Base-by-base conservation (phyloP, 371 early-diverging fungal genomes). In the Saksenaea oblongispora region DNA sequence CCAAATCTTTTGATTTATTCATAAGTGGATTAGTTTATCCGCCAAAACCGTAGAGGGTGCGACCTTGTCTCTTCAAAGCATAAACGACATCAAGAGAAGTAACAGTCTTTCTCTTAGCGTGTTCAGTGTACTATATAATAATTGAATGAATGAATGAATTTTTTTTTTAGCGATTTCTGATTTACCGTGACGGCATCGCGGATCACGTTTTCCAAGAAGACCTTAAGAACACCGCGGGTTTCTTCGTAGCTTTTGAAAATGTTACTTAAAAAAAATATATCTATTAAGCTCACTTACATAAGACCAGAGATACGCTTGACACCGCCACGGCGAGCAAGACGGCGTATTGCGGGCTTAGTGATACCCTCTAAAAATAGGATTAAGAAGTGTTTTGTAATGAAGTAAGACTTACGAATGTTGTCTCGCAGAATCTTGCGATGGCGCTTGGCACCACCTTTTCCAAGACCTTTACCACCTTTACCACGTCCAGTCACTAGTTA, bases 251-350 rank as follows among this genome's bases (percentile, higher is more conserved):
- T 47, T 22, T 47, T 22, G 22, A 44, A 17, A 0, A 1, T 7
- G 1, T n/a, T n/a, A n/a, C n/a, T n/a, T n/a, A n/a, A 44, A 1
- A 18, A 36, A 36, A 13, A 36, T 13, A 8, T 36, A 36, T 44
- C n/a, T 44, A 44, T 14, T 10, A 44, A 2, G 44, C 14, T 17
- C 17, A 47, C 51, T 8, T 47, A 47, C 51, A 98, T 98, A 64
- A 97, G 94, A 62, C 96, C 97, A 59, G 97, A 96, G 85, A 99
- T 98, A 91, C 99, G 95, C 90, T 98, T 98, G 82, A 99, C 99
- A 91, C 99, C 99, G 77, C 99, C 99, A 93, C 99, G 97, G 80
- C 99, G 95, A 58, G 99, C 99, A 64, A 99, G 97, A 92, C 99
- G 96, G 84, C 99, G 98, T 78, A 99, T 98, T 73, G 99, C 99